These are phyloP conservation scores for Osmanthus fragrans DNA, from an alignment of 257 asterid species.

Conservation along the genomic window DNA sequence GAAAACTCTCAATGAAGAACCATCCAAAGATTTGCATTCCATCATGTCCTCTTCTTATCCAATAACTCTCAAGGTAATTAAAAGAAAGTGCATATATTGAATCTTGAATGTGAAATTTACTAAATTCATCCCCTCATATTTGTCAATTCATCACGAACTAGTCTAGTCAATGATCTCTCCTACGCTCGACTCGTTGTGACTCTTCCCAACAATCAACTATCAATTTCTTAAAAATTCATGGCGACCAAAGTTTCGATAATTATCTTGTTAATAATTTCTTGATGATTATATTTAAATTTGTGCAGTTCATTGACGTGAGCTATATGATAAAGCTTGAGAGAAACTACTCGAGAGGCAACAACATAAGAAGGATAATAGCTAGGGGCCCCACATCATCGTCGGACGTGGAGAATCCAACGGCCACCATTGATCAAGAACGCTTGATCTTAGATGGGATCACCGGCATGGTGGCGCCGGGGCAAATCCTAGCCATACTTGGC, in stretches of 20 bases:
- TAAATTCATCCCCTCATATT: too few relatives aligned
- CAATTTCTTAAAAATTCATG: too few relatives aligned
- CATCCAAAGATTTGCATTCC: conserved; percentile 6
- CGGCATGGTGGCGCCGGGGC: conserved; percentile 80
- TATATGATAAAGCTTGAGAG: conserved; percentile 63
- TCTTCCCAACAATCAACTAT: too few relatives aligned
- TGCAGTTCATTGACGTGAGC: conserved; percentile 76
- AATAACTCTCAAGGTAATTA: conserved; percentile 71
- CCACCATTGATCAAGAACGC: conserved; percentile 37
- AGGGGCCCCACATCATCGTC: conserved; percentile 30
- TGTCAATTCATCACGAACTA: too few relatives aligned
- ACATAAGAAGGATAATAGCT: conserved; percentile 38
- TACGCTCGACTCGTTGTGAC: background rate
- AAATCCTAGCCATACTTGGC: conserved; percentile 74
- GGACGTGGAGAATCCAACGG: conserved; percentile 56
- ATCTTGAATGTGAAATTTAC: background rate
- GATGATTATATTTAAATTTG: conserved; percentile 12
- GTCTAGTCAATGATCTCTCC: background rate
- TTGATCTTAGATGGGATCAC: conserved; percentile 65
- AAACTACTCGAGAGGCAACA: conserved; percentile 31
- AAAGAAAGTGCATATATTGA: background rate
- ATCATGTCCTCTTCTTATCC: conserved; percentile 42
- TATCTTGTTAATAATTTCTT: background rate
- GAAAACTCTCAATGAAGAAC: conserved; percentile 26
- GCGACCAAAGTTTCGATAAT: background rate